Percentiles rank a stretch among this genome's conserved stretches.
Conservation (phyloP, 139 green algal genomes). For the Chlorella sp. region DNA sequence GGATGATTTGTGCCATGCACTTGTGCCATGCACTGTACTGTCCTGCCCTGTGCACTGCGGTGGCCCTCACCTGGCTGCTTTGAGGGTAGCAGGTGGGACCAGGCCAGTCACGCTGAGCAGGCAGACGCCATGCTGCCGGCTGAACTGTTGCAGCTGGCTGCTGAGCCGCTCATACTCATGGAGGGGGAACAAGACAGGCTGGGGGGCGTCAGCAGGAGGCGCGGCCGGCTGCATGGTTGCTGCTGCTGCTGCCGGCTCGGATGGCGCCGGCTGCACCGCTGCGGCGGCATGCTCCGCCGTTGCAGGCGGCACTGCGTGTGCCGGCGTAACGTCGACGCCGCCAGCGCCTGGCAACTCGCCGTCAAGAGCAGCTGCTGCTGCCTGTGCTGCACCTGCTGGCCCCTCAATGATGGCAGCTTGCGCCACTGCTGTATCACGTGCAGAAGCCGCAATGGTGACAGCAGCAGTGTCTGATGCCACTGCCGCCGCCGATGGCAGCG, state of each 20-base stretch:
- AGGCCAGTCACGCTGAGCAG: slow-evolving; percentile 28
- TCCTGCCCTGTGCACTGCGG: neutral
- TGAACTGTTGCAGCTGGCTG: slow-evolving; percentile 21
- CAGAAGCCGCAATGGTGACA: slow-evolving; percentile 1
- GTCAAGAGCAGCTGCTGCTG: neutral
- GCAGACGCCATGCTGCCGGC: neutral
- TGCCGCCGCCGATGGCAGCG: neutral
- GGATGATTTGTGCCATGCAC: neutral
- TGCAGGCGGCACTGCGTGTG: neutral
- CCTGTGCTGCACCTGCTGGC: neutral
- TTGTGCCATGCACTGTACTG: neutral
- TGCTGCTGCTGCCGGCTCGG: too few relatives aligned
- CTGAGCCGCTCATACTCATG: slow-evolving; percentile 51
- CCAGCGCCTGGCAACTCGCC: neutral
- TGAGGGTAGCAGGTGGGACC: slow-evolving; percentile 43
- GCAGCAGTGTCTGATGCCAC: neutral
- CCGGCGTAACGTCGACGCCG: too few relatives aligned
- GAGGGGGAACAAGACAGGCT: slow-evolving; percentile 44
- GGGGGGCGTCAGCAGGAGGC: neutral
- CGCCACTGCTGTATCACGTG: neutral
- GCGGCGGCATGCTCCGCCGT: neutral
- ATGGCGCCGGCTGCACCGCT: neutral
- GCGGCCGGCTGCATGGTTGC: neutral
- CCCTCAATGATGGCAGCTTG: neutral
- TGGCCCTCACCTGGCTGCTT: slow-evolving; percentile 36